Evolutionary conservation across 163 green algal genomes (phyloP), one percentile per base, ranked within the genome.

Genomic region (Smithsoniella earleae): DNA sequence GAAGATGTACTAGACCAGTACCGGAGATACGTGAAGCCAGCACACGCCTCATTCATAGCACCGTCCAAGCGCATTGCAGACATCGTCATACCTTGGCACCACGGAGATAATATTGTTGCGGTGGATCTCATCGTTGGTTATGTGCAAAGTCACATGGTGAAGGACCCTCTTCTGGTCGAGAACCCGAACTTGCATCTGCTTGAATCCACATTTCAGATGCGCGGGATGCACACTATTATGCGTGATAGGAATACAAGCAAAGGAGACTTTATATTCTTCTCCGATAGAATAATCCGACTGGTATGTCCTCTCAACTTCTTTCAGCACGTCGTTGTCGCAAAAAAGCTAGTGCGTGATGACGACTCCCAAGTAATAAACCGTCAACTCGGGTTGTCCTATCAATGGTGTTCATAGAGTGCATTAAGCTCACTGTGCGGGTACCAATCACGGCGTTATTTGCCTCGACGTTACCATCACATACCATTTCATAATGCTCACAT

Each of bases 171-270:
- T 30, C 58, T 69, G 16, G 18, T 36, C 16, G 25, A 34, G 25
- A 22, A 40, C 58, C 58, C 20, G 16, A 37, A 69, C 25, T 36
- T 69, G 25, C 58, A 69, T 33, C 52, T 77, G 52, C 20, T 78
- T 8, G 40, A 58, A 16, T 36, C 33, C 38, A 78, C 75, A 36
- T 77, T 69, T 27, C 90, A 97, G 82, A 95, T 94, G 52, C 81
- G 89, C 3, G 91, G 93, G 81, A 97, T 99, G 90, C 94, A 98
- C 88, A 99, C 94, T 36, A 94, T 97, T 77, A 91, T 99, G 40
- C 86, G 94, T 22, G 87, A 97, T 75, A 36, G 46, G 0, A 74
- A 79, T 2, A 95, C 91, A 1, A 74, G 66, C 76, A 92, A 91
- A 52, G 81, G 86, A 31, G 91, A 98, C 85, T 99, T 98, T 85